A percentile compares a stretch with the other conserved stretches of the same genome.
These are phyloP conservation scores for Ligustrum vulgare DNA, from an alignment of 257 asterid species.

Conservation along the genomic window DNA sequence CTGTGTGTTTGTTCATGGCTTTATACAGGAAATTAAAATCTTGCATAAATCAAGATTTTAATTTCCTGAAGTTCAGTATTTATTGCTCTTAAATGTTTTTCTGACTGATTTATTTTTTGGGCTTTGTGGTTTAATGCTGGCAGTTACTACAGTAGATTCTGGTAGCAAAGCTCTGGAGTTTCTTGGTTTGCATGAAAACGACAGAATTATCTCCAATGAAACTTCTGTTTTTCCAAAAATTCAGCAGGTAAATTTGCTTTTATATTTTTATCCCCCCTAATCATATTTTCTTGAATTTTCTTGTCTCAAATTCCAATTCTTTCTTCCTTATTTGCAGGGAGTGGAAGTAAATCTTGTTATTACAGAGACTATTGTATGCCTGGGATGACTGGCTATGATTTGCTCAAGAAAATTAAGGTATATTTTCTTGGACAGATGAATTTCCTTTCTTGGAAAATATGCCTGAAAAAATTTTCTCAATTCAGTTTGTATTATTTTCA, in stretches of 20 bases:
- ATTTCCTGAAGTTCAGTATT: background rate
- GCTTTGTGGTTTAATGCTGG: slow-evolving; percentile 18
- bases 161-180: slow-evolving; percentile 62
- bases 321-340: slow-evolving; percentile 13
- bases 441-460: slow-evolving; percentile 25
- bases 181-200: slow-evolving; percentile 50
- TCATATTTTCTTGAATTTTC: background rate
- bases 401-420: slow-evolving; percentile 55
- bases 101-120: slow-evolving; percentile 1
- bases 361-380: slow-evolving; percentile 53
- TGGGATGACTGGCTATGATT: slow-evolving; percentile 55
- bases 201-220: slow-evolving; percentile 24
- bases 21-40: background rate
- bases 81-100: background rate
- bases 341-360: slow-evolving; percentile 43
- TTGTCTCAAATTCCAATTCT: slow-evolving; percentile 1
- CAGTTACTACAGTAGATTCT: slow-evolving; percentile 70
- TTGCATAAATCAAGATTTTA: background rate
- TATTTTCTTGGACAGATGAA: background rate
- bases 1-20: background rate
- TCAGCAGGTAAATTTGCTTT: slow-evolving; percentile 33
- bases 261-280: background rate
- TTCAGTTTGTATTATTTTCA: background rate
- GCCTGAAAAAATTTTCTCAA: background rate
- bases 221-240: slow-evolving; percentile 37